Conservation (phyloP, 2,329 filamentous ascomycete species). For the Phaeomoniella chlamydospora region DNA sequence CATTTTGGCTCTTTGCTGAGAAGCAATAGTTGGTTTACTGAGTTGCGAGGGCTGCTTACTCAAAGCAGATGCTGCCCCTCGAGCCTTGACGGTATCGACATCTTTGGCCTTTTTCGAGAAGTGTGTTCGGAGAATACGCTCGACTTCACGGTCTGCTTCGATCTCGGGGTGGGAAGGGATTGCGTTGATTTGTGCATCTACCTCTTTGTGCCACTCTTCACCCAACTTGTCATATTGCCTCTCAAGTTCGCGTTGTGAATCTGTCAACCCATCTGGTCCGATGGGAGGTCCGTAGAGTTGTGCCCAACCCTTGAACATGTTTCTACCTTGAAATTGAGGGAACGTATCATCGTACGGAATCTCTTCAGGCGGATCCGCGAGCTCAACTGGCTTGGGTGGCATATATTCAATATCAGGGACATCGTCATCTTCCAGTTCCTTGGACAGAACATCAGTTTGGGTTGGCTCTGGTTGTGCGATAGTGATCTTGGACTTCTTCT, state of each 20-base stretch:
- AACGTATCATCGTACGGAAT: constrained; percentile 33
- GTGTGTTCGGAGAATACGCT: constrained; percentile 46
- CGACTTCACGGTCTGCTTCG: constrained; percentile 34
- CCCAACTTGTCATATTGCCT: constrained; percentile 54
- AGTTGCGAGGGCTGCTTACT: constrained; percentile 12
- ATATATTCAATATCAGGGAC: constrained; percentile 80
- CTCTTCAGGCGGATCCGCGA: constrained; percentile 29
- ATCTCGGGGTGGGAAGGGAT: constrained; percentile 5
- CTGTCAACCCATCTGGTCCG: constrained; percentile 44
- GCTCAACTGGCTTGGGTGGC: constrained; percentile 49
- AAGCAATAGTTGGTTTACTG: constrained; percentile 17
- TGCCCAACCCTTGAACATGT: constrained; percentile 36
- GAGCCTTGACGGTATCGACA: constrained; percentile 24
- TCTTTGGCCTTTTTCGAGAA: constrained; percentile 6
- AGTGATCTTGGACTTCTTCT: constrained; percentile 39
- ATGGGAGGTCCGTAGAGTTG: constrained; percentile 31
- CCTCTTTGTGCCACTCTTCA: constrained; percentile 38
- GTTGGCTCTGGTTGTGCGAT: constrained; percentile 28
- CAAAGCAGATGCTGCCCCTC: constrained; percentile 24
- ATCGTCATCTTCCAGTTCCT: constrained; percentile 33
- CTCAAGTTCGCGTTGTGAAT: constrained; percentile 46
- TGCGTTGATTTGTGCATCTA: constrained; percentile 30
- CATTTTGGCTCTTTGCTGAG: constrained; percentile 25
- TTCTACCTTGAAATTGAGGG: constrained; percentile 37
- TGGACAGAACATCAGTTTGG: constrained; percentile 9